A percentile compares a stretch with the other conserved stretches of the same genome.
These are phyloP conservation scores for Rhododendron griersonianum DNA, from an alignment of 148 eudicot species.

Conservation along the genomic window DNA sequence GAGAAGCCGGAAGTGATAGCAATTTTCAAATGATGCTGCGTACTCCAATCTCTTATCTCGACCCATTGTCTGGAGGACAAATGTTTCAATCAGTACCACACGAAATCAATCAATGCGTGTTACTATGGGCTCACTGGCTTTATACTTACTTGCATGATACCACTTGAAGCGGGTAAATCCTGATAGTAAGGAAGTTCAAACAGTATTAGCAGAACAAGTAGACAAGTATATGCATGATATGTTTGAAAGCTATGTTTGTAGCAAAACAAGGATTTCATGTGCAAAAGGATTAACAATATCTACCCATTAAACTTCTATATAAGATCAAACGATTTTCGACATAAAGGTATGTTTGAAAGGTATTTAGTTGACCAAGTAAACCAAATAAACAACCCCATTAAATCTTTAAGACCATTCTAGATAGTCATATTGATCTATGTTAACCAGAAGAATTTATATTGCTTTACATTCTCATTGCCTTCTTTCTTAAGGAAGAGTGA, in stretches of 20 bases:
- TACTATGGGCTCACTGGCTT: neutral
- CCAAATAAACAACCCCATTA: neutral
- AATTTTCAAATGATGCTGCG: slow-evolving; percentile 89
- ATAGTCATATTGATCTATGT: neutral
- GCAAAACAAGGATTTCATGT: neutral
- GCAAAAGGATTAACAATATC: neutral
- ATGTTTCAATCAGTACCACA: slow-evolving; percentile 9
- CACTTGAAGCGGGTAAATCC: slow-evolving; percentile 96
- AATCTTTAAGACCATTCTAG: neutral
- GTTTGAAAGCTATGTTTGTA: neutral
- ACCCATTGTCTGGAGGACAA: slow-evolving; percentile 73
- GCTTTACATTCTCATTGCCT: neutral
- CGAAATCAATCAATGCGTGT: slow-evolving; percentile 7
- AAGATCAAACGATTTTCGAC: no score
- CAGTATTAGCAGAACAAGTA: slow-evolving; percentile 12
- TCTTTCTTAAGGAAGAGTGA: neutral
- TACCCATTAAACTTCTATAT: neutral
- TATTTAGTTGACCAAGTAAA: neutral
- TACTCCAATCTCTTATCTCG: slow-evolving; percentile 91
- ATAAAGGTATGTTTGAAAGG: neutral
- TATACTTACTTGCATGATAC: slow-evolving; percentile 91
- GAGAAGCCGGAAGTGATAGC: slow-evolving; percentile 86
- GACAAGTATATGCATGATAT: neutral
- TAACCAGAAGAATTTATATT: neutral
- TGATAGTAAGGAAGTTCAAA: slow-evolving; percentile 24